Evolutionary conservation across 2,329 filamentous ascomycete species (phyloP), one percentile per base, ranked within the genome.

Genomic region (Aureobasidium mangrovei): DNA sequence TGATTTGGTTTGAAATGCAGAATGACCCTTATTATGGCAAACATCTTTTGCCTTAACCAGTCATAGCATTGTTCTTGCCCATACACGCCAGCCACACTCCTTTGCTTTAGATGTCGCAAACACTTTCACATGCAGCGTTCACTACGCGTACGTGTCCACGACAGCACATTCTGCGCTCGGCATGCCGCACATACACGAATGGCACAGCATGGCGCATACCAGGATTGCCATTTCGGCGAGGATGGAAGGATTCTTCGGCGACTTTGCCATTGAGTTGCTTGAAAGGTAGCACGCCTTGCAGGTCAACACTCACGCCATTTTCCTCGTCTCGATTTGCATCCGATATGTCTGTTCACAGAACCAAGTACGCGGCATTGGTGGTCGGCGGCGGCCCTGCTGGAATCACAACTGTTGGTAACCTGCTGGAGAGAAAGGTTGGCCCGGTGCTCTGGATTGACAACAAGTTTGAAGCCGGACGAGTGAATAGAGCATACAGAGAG

Each of bases 361-460:
- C 46, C 42, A 59, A 59, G 41, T 80, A 74, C 61, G 74, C 72
- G 47, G 79, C 79, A 3, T 74, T 82, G 1, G 79, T 83, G 2
- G 76, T 82, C 24, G 80, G 80, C 48, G 78, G 74, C 53, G 80
- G 80, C 12, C 76, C 79, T 3, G 78, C 77, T 41, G 81, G 81
- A 54, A 74, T 84, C 54, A 80, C 79, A 3, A 77, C 76, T 5
- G 72, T 84, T 27, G 81, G 81, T n/a, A 82, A 81, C 60, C 67
- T 84, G 18, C 71, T 84, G 18, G 79, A 83, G 61, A 72, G 74
- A 32, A 72, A 74, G 44, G 68, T 75, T 6, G 49, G 49, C 3
- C 74, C 74, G 10, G 73, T 84, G 46, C 65, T 79, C 49, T 84
- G 81, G 82, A 70, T 83, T 39, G 81, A 84, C 61, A 73, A 78